Conservation (phyloP, 1,284 basidiomycete genomes). For the Naganishia albida region DNA sequence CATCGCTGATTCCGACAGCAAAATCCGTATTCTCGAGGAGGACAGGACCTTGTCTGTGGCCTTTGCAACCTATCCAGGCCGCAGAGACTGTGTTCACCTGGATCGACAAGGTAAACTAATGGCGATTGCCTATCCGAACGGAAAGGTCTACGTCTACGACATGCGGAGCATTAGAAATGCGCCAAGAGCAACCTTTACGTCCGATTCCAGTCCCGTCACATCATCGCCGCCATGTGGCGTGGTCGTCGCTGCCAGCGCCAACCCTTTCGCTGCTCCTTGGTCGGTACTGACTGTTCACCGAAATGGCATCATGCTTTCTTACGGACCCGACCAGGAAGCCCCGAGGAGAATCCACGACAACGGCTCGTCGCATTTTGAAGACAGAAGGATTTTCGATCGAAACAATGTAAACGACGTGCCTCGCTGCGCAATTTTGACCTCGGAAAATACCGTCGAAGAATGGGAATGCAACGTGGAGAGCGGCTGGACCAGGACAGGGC, state of each 20-base stretch:
- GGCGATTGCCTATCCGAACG: neutral
- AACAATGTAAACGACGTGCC: neutral
- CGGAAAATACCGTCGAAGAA: conserved; percentile 10
- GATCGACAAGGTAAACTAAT: neutral
- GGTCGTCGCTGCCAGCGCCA: conserved; percentile 2
- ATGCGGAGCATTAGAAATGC: neutral
- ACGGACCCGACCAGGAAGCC: neutral
- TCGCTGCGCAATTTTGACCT: conserved; percentile 8
- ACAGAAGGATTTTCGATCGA: neutral
- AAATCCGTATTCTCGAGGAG: conserved; percentile 12
- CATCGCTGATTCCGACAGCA: conserved; percentile 16
- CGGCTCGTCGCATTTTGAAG: neutral
- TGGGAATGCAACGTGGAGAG: neutral
- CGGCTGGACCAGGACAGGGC: neutral
- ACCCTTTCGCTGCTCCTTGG: conserved; percentile 2
- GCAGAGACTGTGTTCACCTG: conserved; percentile 8
- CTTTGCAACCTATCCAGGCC: conserved; percentile 17
- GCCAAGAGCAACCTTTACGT: neutral
- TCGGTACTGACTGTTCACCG: conserved; percentile 5
- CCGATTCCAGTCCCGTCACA: conserved; percentile 3
- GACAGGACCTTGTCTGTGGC: conserved; percentile 17
- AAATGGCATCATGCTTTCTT: conserved; percentile 7
- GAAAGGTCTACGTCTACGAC: conserved; percentile 10
- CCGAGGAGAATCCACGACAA: neutral
- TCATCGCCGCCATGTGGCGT: neutral